Evolutionary conservation across 805 yeast species (phyloP).

Genomic region (Metschnikowia proteae): DNA sequence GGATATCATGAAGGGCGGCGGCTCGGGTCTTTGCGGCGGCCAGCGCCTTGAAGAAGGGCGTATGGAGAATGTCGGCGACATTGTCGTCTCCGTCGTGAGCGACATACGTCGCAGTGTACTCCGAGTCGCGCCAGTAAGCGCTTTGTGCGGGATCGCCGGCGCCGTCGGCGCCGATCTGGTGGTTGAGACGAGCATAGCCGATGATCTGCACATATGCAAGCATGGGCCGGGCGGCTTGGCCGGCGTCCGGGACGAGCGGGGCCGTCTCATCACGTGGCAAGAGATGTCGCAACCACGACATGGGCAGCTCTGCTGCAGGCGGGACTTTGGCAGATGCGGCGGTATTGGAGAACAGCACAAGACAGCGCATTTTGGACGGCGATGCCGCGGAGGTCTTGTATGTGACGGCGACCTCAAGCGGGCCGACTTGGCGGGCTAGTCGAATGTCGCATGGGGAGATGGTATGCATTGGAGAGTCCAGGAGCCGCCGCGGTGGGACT

Average conservation of each 20-base stretch:
- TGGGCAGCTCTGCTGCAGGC: not conserved
- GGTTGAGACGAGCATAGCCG: conserved; percentile 39
- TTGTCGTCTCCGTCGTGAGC: conserved; percentile 23
- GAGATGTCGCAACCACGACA: conserved; percentile 13
- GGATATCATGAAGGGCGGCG: conserved; percentile 36
- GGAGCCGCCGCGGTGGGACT: not conserved
- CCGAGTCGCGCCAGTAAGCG: conserved; percentile 37
- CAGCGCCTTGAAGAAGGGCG: conserved; percentile 22
- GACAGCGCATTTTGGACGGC: not conserved
- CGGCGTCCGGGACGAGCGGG: not conserved
- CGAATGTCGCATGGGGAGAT: conserved; percentile 1
- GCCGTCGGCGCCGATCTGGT: conserved; percentile 25
- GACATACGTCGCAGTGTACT: conserved; percentile 29
- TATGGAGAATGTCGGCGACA: conserved; percentile 19
- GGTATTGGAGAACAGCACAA: not conserved
- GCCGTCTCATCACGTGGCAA: conserved; percentile 8
- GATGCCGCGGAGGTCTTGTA: not conserved
- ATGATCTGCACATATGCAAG: conserved; percentile 38
- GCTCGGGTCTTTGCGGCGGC: conserved; percentile 20
- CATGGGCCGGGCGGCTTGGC: conserved; percentile 18
- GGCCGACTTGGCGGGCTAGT: conserved; percentile 2
- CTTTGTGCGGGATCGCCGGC: conserved; percentile 13
- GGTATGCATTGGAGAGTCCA: not conserved
- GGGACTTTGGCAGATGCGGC: not conserved
- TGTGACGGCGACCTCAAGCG: not conserved